These are phyloP conservation scores for Brasilioporus rufonigricans DNA, from an alignment of 768 basidiomycete species.

Conservation along the genomic window DNA sequence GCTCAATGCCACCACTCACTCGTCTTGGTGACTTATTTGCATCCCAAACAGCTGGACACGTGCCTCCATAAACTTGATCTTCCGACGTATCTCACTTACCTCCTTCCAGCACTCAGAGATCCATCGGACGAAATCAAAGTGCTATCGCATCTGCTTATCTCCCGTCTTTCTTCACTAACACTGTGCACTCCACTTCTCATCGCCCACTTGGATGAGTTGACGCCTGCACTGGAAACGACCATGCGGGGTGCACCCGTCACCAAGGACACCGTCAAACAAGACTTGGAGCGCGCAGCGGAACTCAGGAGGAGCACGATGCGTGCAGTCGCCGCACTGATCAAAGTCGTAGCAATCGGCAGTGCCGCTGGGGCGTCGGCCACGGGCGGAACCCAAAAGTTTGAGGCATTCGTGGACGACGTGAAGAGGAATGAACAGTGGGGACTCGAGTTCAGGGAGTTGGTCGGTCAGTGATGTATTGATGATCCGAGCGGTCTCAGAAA, in stretches of 20 bases:
- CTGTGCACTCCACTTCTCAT: conserved; percentile 27
- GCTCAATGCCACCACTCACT: conserved; percentile 22
- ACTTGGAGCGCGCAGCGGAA: conserved; percentile 83
- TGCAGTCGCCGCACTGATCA: conserved; percentile 83
- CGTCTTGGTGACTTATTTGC: background rate
- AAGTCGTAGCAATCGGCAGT: conserved; percentile 58
- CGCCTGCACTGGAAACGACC: conserved; percentile 79
- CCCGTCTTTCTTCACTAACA: conserved; percentile 81
- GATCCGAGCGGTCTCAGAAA: background rate
- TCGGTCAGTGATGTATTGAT: conserved; percentile 26
- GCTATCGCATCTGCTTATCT: conserved; percentile 92
- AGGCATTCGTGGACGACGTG: conserved; percentile 72
- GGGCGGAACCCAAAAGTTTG: conserved; percentile 53
- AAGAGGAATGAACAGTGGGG: conserved; percentile 68
- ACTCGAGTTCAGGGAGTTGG: conserved; percentile 48
- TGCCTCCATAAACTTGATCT: conserved; percentile 87
- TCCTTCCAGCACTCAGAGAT: conserved; percentile 82
- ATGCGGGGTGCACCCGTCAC: conserved; percentile 88
- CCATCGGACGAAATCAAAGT: conserved; percentile 97
- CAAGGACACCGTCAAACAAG: conserved; percentile 96
- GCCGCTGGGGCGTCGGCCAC: conserved; percentile 38
- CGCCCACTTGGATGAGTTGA: conserved; percentile 82
- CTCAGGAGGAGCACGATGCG: conserved; percentile 88
- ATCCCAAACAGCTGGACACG: conserved; percentile 69
- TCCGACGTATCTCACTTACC: conserved; percentile 76